These are phyloP conservation scores for Arabidopsis suecica DNA, from an alignment of 345 rosid species.

Conservation along the genomic window DNA sequence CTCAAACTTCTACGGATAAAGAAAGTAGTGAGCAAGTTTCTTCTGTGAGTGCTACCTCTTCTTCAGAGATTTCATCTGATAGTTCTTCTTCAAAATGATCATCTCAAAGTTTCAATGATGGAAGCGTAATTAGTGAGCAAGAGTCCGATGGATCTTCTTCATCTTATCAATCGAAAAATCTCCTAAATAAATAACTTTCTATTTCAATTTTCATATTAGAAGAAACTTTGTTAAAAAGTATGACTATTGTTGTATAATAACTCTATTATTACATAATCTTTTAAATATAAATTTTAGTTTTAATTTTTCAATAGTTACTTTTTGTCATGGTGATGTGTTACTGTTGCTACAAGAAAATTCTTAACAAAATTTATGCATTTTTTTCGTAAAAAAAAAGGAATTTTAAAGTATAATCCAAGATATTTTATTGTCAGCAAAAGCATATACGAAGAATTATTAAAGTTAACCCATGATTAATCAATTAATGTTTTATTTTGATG, in stretches of 20 bases:
- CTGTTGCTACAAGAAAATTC: not conserved
- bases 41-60: not conserved
- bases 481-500: slow-evolving; percentile 9
- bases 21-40: not conserved
- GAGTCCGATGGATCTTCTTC: not conserved
- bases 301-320: not conserved
- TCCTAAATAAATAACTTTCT: too few relatives aligned
- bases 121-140: too few relatives aligned
- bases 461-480: too few relatives aligned
- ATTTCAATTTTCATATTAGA: not conserved
- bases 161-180: not conserved
- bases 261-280: not conserved
- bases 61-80: not conserved
- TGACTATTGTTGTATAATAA: not conserved
- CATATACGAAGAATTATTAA: too few relatives aligned
- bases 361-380: too few relatives aligned
- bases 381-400: too few relatives aligned
- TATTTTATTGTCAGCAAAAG: too few relatives aligned
- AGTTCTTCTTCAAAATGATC: not conserved
- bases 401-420: too few relatives aligned
- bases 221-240: too few relatives aligned
- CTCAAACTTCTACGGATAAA: too few relatives aligned
- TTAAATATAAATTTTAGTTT: not conserved
- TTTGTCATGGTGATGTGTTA: not conserved
- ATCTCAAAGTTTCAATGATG: too few relatives aligned